Conservation (phyloP, 2,329 filamentous ascomycete genomes). For the Fusarium sp. region DNA sequence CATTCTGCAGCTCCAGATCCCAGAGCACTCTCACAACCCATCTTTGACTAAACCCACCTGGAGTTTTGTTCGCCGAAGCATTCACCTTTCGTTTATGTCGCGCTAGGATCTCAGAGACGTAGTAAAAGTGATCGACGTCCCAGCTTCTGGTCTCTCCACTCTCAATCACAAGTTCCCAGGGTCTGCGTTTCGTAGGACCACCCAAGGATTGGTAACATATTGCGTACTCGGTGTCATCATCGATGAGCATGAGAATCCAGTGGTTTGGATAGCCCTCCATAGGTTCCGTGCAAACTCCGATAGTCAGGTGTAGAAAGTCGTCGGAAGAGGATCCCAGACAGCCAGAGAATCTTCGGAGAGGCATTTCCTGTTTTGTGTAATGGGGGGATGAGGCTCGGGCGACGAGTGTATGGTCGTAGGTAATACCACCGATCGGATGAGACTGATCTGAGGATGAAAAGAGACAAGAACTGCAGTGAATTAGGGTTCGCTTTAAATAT, state of each 20-base stretch:
- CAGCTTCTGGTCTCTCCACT: not conserved
- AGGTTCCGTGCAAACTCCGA: not conserved
- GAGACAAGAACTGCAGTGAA: not conserved
- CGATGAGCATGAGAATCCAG: conserved; percentile 12
- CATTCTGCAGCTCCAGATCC: not conserved
- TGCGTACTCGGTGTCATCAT: not conserved
- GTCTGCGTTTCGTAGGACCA: not conserved
- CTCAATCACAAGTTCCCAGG: not conserved
- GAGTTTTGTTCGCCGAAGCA: not conserved
- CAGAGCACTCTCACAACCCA: conserved; percentile 7
- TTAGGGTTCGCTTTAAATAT: not conserved
- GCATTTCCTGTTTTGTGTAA: not conserved
- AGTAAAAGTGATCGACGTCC: not conserved
- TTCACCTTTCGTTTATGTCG: not conserved
- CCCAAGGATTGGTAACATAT: not conserved
- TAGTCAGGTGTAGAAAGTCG: not conserved
- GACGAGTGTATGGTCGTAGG: not conserved
- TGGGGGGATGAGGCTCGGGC: not conserved
- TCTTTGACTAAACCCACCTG: not conserved
- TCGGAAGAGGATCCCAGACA: not conserved
- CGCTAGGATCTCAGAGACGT: not conserved
- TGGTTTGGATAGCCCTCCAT: not conserved
- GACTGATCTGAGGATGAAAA: not conserved
- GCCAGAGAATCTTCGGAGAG: not conserved
- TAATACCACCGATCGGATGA: not conserved